phyloP scores from a whole-genome alignment of 345 rosid species.

The Iberis pinnata region DNA sequence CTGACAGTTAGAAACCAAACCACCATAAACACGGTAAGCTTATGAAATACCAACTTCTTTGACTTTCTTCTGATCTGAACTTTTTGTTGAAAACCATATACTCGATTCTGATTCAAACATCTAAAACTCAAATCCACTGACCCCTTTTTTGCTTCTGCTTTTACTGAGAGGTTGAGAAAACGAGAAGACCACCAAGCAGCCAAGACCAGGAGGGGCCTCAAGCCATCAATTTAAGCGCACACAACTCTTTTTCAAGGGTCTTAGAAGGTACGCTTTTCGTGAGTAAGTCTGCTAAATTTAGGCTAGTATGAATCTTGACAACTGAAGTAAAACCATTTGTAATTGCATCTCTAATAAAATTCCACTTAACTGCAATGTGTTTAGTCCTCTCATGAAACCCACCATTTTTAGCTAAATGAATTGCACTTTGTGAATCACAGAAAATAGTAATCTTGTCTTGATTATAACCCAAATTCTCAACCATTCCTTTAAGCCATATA shows the following conservation, averaged over 20 bases:
- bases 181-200: no score
- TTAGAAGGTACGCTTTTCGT: neutral
- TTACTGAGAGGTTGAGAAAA: no score
- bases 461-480: neutral
- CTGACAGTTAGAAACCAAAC: no score
- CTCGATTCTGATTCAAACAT: no score
- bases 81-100: no score
- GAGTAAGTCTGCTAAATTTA: neutral
- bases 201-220: no score
- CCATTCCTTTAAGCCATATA: neutral
- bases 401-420: neutral
- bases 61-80: no score
- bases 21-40: no score
- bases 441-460: neutral
- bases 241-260: neutral
- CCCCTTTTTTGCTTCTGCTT: no score
- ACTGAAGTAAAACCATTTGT: neutral
- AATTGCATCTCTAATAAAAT: neutral
- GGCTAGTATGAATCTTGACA: neutral
- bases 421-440: neutral
- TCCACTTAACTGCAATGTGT: neutral
- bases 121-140: no score
- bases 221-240: neutral
- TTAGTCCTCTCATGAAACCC: neutral
- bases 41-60: no score